A percentile compares a stretch with the other conserved stretches of the same genome.
phyloP scores from a whole-genome alignment of 1,284 basidiomycete species.

The Ceratobasidium sp. region DNA sequence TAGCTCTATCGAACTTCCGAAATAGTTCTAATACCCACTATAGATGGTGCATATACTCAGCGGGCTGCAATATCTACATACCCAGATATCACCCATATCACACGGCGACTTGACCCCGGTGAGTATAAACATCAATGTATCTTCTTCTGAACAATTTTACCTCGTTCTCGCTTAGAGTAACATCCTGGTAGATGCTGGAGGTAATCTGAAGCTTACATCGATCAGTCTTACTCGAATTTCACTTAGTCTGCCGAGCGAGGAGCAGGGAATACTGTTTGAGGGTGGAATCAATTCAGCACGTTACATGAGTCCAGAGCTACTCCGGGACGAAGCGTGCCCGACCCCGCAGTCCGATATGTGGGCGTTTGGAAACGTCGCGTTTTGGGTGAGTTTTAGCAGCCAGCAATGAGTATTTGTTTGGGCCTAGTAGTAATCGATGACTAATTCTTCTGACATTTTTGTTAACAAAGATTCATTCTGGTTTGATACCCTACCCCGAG shows the following conservation, averaged over 20 bases:
- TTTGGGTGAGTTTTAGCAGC: constrained; percentile 16
- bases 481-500: constrained; percentile 11
- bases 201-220: constrained; percentile 23
- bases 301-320: constrained; percentile 30
- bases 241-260: not conserved
- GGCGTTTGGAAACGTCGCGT: constrained; percentile 38
- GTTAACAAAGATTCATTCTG: constrained; percentile 15
- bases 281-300: not conserved
- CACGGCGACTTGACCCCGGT: constrained; percentile 37
- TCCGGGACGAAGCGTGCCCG: constrained; percentile 1
- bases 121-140: not conserved
- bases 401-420: not conserved
- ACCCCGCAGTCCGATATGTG: constrained; percentile 41
- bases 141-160: not conserved
- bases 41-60: constrained; percentile 9
- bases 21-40: too few relatives aligned
- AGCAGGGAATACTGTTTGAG: not conserved
- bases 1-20: too few relatives aligned
- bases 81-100: not conserved
- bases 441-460: too few relatives aligned
- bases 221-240: constrained; percentile 14
- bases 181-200: constrained; percentile 17
- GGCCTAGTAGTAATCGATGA: not conserved
- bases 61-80: constrained; percentile 27
- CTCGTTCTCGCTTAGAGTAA: not conserved